Base-by-base conservation (phyloP, 345 rosid genomes). In the Garcia nutans region DNA sequence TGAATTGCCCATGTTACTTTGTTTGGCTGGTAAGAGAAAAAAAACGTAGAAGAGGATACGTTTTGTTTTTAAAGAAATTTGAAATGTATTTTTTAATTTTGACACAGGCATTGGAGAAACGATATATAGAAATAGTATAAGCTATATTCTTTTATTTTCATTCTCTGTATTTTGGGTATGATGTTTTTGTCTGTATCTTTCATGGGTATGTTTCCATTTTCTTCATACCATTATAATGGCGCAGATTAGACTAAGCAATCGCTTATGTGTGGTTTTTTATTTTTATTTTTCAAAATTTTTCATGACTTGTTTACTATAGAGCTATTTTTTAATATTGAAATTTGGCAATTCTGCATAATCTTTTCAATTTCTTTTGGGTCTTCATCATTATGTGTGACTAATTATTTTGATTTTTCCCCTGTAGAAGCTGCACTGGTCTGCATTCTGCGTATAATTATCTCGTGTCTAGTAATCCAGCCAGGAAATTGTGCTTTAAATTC, bases 401-500 rank as follows among this genome's bases (percentile, higher is more conserved):
- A 49, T 64, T n/a, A 68, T 52, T 28, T 60, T 19, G n/a, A 8
- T 19, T 24, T 50, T 49, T 28, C 15, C 47, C 74, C 13, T 77
- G 10, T 56, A 64, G 85, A 79, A 65, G 77, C 31, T 67, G 47
- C 54, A 69, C 61, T 37, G 74, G 84, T 72, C 68, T 52, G 75
- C 82, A 62, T 41, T 33, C 62, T 67, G 78, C 69, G 45, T 79
- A 56, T 65, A 8, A 64, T 1, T 44, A 56, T 19, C 8, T 50
- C 41, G 76, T 73, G 45, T 61, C 44, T 17, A 54, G 73, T 57
- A 63, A 52, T 66, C 71, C 13, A 6, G 41, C 60, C 26, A 79
- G 83, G 60, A 81, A 76, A 15, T 45, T 72, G n/a, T 74, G 71
- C 52, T 81, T 76, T 54, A 81, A 83, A 71, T 69, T 77, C 66